These are phyloP conservation scores for Nicotiana paniculata DNA, from an alignment of 257 asterid species.

Conservation along the genomic window DNA sequence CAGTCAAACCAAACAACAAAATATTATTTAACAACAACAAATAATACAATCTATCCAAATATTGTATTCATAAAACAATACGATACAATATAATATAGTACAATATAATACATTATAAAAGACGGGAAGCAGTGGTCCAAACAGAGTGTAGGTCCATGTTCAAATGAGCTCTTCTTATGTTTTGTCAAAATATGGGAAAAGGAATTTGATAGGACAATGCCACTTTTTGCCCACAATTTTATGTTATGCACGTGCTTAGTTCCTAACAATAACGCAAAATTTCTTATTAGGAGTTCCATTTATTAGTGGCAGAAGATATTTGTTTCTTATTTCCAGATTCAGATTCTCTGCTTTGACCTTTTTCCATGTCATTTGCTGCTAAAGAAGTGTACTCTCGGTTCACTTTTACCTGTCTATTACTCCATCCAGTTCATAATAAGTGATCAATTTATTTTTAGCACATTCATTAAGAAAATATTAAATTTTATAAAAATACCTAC, in stretches of 20 bases:
- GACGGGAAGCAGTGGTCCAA: no score
- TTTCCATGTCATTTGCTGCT: neutral
- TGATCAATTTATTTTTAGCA: no score
- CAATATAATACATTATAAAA: no score
- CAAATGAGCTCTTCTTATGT: neutral
- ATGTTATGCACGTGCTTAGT: neutral
- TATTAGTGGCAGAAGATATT: neutral
- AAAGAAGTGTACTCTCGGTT: neutral
- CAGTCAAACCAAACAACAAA: no score
- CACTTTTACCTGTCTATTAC: no score
- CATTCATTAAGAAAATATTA: no score
- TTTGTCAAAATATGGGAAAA: neutral
- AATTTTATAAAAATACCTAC: no score
- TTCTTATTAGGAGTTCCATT: neutral
- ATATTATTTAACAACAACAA: no score
- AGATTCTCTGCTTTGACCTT: neutral
- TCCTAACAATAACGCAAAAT: neutral
- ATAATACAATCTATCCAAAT: no score
- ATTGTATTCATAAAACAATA: no score
- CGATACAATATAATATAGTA: no score
- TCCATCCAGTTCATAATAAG: no score
- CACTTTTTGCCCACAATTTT: neutral
- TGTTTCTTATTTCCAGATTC: neutral
- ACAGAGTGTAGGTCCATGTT: neutral
- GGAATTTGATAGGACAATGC: neutral